phyloP scores from a whole-genome alignment of 2,329 filamentous ascomycete genomes.

The Pseudogymnoascus sp. region DNA sequence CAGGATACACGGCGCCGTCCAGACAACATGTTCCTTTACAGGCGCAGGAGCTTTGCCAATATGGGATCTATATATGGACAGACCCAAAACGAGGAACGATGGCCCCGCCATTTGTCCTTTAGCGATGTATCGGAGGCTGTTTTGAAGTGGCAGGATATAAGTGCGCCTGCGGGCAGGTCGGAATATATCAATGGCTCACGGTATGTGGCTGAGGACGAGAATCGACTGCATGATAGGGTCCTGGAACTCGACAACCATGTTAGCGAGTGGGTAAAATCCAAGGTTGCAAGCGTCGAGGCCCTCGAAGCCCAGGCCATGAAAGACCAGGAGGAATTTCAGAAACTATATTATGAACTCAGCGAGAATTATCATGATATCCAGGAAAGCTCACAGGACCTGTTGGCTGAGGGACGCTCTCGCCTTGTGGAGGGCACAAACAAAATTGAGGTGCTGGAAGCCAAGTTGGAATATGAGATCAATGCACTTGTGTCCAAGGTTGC shows the following conservation, averaged over 20 bases:
- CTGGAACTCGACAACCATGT: constrained; percentile 43
- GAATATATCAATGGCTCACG: constrained; percentile 24
- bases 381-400: constrained; percentile 57
- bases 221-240: constrained; percentile 46
- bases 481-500: constrained; percentile 70
- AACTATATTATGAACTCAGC: constrained; percentile 60
- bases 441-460: constrained; percentile 71
- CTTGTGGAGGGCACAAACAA: constrained; percentile 68
- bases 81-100: constrained; percentile 48
- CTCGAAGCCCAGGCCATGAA: constrained; percentile 55
- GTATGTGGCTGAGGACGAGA: constrained; percentile 45
- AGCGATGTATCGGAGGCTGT: constrained; percentile 68
- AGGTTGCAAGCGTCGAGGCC: constrained; percentile 46
- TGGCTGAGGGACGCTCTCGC: constrained; percentile 59
- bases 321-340: constrained; percentile 58
- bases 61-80: constrained; percentile 13
- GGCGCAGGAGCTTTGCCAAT: not conserved
- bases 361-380: constrained; percentile 62
- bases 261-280: constrained; percentile 52
- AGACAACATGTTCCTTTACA: not conserved
- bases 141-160: constrained; percentile 54
- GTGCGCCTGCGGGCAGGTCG: constrained; percentile 33
- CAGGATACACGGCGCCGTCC: constrained; percentile 37
- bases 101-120: constrained; percentile 68
- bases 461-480: constrained; percentile 86